Evolutionary conservation across 176 grass and related monocot species (phyloP).

Genomic region (Areca catechu): DNA sequence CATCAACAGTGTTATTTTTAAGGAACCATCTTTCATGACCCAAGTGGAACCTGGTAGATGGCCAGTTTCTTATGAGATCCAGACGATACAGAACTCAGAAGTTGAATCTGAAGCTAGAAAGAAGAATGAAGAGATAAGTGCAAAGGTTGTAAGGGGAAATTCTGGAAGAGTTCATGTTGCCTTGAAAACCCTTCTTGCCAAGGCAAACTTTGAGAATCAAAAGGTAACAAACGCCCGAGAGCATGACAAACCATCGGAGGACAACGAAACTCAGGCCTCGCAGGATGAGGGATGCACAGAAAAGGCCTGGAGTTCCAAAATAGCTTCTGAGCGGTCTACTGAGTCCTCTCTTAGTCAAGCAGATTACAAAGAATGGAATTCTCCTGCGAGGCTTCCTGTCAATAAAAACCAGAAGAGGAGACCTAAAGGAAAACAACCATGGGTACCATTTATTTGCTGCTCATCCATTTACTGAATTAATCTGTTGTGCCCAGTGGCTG

Average conservation of each 20-base stretch:
- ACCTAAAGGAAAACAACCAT: conserved; percentile 40
- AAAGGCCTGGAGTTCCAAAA: conserved; percentile 4
- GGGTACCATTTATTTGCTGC: conserved; percentile 56
- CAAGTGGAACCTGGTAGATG: conserved; percentile 1
- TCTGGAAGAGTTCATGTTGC: conserved; percentile 31
- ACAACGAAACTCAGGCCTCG: background rate
- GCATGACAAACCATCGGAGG: conserved; percentile 19
- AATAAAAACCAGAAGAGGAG: conserved; percentile 19
- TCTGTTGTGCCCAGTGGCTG: no score
- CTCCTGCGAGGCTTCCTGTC: conserved; percentile 34
- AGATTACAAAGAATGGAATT: conserved; percentile 33
- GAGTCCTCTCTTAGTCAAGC: no score
- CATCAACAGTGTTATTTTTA: background rate
- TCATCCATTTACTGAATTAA: conserved; percentile 30
- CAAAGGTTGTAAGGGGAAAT: conserved; percentile 5
- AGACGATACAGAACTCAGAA: conserved; percentile 8
- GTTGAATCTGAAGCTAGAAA: conserved; percentile 19
- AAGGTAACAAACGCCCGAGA: conserved; percentile 31
- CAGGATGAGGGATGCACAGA: conserved; percentile 15
- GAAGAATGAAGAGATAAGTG: conserved; percentile 12
- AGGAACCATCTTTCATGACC: conserved; percentile 2
- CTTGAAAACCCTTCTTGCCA: conserved; percentile 48
- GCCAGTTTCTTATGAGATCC: conserved; percentile 7
- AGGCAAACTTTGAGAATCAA: conserved; percentile 45
- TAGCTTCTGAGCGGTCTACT: background rate